These are phyloP conservation scores for Tulasnella sp. DNA, from an alignment of 768 basidiomycete species.

Conservation along the genomic window DNA sequence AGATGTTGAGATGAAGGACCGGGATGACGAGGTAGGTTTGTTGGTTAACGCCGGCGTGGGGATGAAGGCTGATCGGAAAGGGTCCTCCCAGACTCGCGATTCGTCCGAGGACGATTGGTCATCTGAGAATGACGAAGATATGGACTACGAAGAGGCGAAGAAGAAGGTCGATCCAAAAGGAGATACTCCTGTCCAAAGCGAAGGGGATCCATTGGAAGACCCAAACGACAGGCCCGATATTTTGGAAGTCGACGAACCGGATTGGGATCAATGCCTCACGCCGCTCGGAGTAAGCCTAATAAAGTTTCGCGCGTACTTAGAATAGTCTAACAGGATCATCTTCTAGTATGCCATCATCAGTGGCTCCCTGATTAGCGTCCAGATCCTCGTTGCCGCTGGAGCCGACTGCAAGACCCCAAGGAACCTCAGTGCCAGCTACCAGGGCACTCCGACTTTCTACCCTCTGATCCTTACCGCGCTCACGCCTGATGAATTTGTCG, in stretches of 20 bases:
- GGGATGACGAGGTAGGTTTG: constrained; percentile 39
- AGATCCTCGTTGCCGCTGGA: constrained; percentile 53
- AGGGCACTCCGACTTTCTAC: constrained; percentile 36
- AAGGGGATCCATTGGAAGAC: constrained; percentile 46
- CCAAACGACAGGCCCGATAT: constrained; percentile 58
- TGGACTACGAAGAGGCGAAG: constrained; percentile 49
- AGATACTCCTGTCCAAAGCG: background rate
- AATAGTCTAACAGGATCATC: background rate
- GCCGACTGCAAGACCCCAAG: constrained; percentile 51
- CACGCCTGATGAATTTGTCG: constrained; percentile 40
- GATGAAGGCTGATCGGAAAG: constrained; percentile 17
- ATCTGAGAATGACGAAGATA: constrained; percentile 23
- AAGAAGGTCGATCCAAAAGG: constrained; percentile 35
- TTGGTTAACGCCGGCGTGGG: constrained; percentile 26
- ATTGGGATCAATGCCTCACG: constrained; percentile 64
- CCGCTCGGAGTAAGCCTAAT: constrained; percentile 55
- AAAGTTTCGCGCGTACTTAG: background rate
- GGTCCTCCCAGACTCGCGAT: constrained; percentile 36
- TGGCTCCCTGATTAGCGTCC: constrained; percentile 52
- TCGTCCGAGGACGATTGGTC: constrained; percentile 31
- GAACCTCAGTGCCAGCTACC: constrained; percentile 41
- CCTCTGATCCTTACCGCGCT: constrained; percentile 43
- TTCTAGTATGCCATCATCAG: constrained; percentile 42
- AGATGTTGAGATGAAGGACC: constrained; percentile 36
- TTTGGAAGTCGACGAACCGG: constrained; percentile 56